Evolutionary conservation across 495 filamentous ascomycete genomes (phyloP).

Genomic region (Saxophila tyrrhenica): DNA sequence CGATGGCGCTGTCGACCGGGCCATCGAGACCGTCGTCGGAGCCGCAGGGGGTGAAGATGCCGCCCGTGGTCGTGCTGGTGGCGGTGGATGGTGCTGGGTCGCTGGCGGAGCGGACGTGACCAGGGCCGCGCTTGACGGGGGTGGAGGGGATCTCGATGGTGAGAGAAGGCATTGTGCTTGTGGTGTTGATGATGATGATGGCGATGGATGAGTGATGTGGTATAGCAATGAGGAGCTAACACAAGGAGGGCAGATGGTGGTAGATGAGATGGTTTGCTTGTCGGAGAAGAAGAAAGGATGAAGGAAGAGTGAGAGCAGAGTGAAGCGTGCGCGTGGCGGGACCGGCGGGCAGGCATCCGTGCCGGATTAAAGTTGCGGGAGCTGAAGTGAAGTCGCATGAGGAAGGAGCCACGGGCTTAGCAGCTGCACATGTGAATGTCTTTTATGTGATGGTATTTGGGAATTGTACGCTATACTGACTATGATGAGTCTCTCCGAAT

Average conservation of each 20-base stretch:
- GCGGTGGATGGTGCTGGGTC: neutral
- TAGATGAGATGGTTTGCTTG: neutral
- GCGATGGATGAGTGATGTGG: neutral
- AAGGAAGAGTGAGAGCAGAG: neutral
- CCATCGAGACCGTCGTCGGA: neutral
- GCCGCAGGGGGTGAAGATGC: neutral
- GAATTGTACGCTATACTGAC: too few species aligned
- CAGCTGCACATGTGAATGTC: too few species aligned
- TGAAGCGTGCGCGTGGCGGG: neutral
- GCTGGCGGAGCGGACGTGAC: neutral
- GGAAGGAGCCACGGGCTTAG: neutral
- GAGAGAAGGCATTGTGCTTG: neutral
- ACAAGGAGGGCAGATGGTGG: neutral
- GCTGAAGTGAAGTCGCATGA: neutral
- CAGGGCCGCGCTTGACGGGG: neutral
- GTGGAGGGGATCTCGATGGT: neutral
- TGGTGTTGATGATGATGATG: neutral
- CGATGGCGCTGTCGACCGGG: neutral
- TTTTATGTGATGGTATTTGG: too few species aligned
- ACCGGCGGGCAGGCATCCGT: neutral
- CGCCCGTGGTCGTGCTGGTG: neutral
- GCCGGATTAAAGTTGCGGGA: neutral
- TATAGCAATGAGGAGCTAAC: neutral
- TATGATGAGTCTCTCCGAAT: too few species aligned
- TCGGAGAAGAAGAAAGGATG: neutral